Evolutionary conservation across 352 stramenopile species (phyloP).

Genomic region (Pilasporangium apinafurcum): DNA sequence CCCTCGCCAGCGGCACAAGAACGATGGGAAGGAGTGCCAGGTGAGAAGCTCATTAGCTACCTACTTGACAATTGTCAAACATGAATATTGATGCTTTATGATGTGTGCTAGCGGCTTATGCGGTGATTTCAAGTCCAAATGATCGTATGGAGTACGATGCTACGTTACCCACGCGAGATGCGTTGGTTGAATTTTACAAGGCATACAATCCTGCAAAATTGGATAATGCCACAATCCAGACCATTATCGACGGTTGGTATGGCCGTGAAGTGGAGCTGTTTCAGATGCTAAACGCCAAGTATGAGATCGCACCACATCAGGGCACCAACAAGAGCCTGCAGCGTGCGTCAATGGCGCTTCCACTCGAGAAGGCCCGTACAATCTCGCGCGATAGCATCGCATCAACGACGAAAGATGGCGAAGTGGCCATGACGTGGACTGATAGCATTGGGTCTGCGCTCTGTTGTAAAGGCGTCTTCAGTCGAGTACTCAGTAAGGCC

Average conservation of each 20-base stretch:
- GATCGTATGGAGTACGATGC: conserved; percentile 73
- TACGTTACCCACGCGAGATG: conserved; percentile 67
- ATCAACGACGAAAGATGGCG: conserved; percentile 46
- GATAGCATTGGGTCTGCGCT: conserved; percentile 51
- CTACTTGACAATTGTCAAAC: not conserved
- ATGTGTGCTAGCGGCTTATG: conserved; percentile 35
- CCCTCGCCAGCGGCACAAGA: conserved; percentile 54
- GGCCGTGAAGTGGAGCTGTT: conserved; percentile 82
- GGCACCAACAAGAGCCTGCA: conserved; percentile 49
- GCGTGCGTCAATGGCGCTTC: conserved; percentile 30
- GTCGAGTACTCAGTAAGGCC: conserved; percentile 47
- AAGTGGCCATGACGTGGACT: conserved; percentile 48
- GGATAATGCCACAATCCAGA: conserved; percentile 80
- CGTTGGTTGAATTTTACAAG: conserved; percentile 77
- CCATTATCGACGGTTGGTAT: conserved; percentile 84
- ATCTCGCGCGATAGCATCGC: conserved; percentile 60
- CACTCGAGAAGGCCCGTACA: conserved; percentile 41
- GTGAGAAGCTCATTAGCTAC: not conserved
- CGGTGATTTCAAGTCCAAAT: conserved; percentile 73
- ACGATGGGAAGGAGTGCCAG: conserved; percentile 71
- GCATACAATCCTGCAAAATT: conserved; percentile 81
- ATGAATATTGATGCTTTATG: too few relatives aligned
- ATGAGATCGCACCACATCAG: conserved; percentile 75
- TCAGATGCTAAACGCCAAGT: conserved; percentile 83
- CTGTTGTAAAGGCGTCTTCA: conserved; percentile 59